phyloP scores from a whole-genome alignment of 768 basidiomycete species.

The Ramaria sp. region DNA sequence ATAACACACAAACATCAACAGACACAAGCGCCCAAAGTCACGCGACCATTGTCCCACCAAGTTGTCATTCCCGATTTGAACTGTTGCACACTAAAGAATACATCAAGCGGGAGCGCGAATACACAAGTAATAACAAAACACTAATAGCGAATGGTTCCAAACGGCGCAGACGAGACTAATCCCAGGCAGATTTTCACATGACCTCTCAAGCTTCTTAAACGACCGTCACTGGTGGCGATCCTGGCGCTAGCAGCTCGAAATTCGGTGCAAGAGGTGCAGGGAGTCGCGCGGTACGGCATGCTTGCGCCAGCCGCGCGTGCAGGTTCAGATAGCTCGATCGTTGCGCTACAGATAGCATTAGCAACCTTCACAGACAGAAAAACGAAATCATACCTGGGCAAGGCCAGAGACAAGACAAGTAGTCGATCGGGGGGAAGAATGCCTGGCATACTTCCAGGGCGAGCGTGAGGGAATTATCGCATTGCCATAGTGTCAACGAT shows the following conservation, averaged over 20 bases:
- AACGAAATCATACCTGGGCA: conserved; percentile 37
- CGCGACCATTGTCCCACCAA: no score
- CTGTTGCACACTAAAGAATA: background rate
- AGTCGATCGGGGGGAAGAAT: conserved; percentile 52
- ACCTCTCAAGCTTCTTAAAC: background rate
- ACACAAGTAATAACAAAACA: background rate
- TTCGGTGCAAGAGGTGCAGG: conserved; percentile 30
- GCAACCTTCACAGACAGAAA: background rate
- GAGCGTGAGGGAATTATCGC: conserved; percentile 43
- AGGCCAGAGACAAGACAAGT: conserved; percentile 63
- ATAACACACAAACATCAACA: background rate
- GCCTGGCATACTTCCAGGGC: conserved; percentile 59
- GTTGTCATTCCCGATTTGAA: background rate
- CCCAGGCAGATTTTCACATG: no score
- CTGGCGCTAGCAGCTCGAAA: conserved; percentile 12
- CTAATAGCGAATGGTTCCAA: background rate
- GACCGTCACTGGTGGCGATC: conserved; percentile 6
- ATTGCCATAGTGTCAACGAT: conserved; percentile 55
- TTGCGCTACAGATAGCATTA: conserved; percentile 32
- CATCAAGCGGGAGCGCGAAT: background rate
- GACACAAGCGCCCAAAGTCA: background rate
- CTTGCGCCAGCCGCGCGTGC: conserved; percentile 33
- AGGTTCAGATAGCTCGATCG: conserved; percentile 36
- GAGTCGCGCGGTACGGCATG: conserved; percentile 40
- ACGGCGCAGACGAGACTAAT: no score